Base-by-base conservation (phyloP, 306 rosid genomes). In the Sicyos baderoa region DNA sequence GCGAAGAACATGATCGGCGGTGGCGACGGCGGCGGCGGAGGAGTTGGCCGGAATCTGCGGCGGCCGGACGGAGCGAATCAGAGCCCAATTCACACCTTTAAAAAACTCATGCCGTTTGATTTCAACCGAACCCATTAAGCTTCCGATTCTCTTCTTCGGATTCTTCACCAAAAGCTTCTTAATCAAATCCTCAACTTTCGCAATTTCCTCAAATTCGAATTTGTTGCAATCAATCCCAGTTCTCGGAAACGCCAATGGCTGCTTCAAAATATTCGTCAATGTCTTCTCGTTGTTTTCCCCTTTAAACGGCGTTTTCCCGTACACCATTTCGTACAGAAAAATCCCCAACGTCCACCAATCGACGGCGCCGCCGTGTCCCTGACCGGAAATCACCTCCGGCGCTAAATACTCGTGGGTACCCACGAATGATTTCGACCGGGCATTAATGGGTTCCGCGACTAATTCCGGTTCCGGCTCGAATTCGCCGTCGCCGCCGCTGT, bases 261-360 rank as follows among this genome's bases (percentile, higher is more conserved):
- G 86, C 72, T 84, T 89, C 4, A 93, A 76, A 8, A 93, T 93
- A 79, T 88, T 93, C 15, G 90, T 55, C 0, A 93, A 84, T 7
- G 97, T 93, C 72, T 86, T 88, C 86, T 88, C 97, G 27, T 93
- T 93, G 76, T 88, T 93, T 45, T 93, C 99, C 6, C 99, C 99
- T 69, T 93, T 93, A 77, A 93, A 93, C 0, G 98, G 98, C 9
- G 98, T 93, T 49, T 76, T 77, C 4, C 97, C 98, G n/a, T 82
- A 89, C 52, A 89, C 18, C 98, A 93, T 86, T 71, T 93, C 98
- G 60, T 88, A 93, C 56, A 93, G 75, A 69, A 93, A 93, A 23
- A 93, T 96, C 11, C 98, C 98, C 15, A 93, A 73, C 0, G 98
- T 93, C 98, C 98, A 93, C 98, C 98, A 93, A 42, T 93, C 98